A percentile compares a stretch with the other conserved stretches of the same genome.
Conservation (phyloP, 2,329 filamentous ascomycete genomes). For the Aspergillus spinulosporus region DNA sequence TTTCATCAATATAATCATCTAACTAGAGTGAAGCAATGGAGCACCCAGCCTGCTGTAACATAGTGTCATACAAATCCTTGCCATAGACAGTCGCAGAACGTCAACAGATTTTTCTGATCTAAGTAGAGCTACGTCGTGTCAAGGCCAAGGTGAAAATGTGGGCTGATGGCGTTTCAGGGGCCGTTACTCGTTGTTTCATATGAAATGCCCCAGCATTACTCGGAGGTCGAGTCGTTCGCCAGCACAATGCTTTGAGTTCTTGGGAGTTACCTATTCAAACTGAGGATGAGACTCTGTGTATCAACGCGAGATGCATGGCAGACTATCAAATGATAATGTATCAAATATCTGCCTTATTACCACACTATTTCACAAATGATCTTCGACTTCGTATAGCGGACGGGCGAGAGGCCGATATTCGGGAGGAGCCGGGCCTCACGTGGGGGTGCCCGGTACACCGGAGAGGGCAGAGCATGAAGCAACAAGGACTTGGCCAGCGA, state of each 20-base stretch:
- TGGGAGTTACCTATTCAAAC: too few species aligned
- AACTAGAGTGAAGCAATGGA: conserved; percentile 24
- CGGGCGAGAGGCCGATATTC: conserved; percentile 8
- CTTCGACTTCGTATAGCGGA: background rate
- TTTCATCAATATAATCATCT: conserved; percentile 17
- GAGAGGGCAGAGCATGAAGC: background rate
- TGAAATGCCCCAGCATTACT: too few species aligned
- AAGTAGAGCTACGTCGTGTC: background rate
- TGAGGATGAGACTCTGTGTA: too few species aligned
- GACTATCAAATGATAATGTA: background rate
- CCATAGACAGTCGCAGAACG: conserved; percentile 20
- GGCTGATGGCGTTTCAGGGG: conserved; percentile 3
- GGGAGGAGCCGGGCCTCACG: conserved; percentile 15
- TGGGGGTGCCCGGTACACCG: conserved; percentile 7
- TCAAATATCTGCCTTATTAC: background rate
- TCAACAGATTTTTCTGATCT: conserved; percentile 9
- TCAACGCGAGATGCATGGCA: too few species aligned
- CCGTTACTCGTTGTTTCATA: background rate
- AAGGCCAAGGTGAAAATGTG: background rate
- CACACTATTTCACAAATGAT: background rate
- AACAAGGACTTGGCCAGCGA: background rate
- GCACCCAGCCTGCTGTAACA: conserved; percentile 27
- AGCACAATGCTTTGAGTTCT: too few species aligned
- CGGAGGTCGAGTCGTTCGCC: too few species aligned
- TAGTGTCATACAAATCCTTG: conserved; percentile 17